These are phyloP conservation scores for Trichomonas gallinae DNA, from an alignment of 208 protist species.

Conservation along the genomic window DNA sequence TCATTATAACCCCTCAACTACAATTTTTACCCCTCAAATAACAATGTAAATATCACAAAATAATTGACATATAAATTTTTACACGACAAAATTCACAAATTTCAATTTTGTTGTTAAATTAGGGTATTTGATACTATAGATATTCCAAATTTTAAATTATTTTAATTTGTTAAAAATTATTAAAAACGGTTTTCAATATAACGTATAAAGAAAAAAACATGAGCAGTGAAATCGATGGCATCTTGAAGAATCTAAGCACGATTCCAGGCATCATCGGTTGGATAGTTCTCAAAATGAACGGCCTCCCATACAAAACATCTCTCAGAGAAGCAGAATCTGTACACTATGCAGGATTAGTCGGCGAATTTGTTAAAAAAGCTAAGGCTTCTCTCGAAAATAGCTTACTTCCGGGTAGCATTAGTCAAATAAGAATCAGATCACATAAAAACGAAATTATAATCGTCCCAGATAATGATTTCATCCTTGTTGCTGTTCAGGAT, in stretches of 20 bases:
- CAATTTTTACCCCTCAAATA: no score
- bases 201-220: neutral
- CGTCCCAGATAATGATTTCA: neutral
- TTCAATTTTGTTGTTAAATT: no score
- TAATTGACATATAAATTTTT: no score
- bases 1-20: no score
- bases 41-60: no score
- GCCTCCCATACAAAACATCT: neutral
- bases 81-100: no score
- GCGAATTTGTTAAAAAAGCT: neutral
- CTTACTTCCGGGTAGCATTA: neutral
- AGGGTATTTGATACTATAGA: no score
- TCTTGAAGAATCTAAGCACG: neutral
- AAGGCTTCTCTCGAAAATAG: neutral
- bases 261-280: neutral
- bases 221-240: neutral
- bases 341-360: neutral
- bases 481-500: neutral
- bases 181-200: no score
- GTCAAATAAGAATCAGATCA: neutral
- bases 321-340: neutral
- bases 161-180: no score
- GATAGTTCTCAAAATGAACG: neutral
- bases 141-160: no score
- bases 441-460: conserved; percentile 19